Percentiles rank a stretch among this genome's conserved stretches.
Evolutionary conservation across 257 asterid genomes (phyloP).

Genomic region (Nicotiana paniculata): DNA sequence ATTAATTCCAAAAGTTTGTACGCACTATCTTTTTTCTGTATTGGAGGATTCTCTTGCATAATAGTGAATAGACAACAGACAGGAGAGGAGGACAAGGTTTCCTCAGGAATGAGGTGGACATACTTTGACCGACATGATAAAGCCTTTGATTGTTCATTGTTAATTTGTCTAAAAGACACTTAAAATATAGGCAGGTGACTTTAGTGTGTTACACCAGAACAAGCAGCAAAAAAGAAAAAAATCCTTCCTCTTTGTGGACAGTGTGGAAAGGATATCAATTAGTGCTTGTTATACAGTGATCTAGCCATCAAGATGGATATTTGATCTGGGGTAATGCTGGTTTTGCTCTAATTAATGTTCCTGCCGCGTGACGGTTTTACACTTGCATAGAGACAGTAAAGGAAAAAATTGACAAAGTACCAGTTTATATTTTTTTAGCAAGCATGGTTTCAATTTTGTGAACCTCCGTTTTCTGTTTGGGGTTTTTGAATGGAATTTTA

Average conservation of each 20-base stretch:
- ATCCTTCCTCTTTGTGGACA: not conserved
- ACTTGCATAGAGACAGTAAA: too few species aligned
- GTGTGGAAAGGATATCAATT: not conserved
- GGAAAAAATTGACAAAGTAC: not conserved
- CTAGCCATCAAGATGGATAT: not conserved
- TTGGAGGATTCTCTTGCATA: not conserved
- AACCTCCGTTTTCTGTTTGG: not conserved
- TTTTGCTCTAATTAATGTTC: not conserved
- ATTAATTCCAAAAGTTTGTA: not conserved
- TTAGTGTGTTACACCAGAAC: not conserved
- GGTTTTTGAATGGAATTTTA: not conserved
- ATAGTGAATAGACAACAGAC: not conserved
- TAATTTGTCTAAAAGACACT: not conserved
- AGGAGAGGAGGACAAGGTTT: not conserved
- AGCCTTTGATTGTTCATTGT: not conserved
- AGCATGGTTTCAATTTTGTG: not conserved
- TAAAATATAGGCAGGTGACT: not conserved
- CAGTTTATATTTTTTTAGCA: not conserved
- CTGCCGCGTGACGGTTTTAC: not conserved
- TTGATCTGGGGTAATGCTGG: not conserved
- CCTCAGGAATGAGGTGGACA: not conserved
- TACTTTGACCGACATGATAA: not conserved
- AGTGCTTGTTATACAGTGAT: not conserved
- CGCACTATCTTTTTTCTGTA: not conserved
- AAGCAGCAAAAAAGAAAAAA: not conserved